Base-by-base conservation (phyloP, 345 rosid genomes). In the Firmiana major region DNA sequence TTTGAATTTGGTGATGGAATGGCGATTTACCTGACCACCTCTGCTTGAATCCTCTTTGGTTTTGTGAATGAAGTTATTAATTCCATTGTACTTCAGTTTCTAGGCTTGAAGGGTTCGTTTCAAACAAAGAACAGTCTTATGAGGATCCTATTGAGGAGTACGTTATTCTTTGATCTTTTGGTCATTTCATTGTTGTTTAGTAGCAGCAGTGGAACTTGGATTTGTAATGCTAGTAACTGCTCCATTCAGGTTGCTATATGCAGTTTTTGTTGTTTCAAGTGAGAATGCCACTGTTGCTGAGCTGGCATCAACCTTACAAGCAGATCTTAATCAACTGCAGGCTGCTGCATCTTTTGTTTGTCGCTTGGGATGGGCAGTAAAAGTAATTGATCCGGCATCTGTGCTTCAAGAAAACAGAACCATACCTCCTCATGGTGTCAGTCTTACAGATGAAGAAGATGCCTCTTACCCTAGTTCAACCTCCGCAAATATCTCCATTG, bases 141-240 rank as follows among this genome's bases (percentile, higher is more conserved):
- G 99, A 95, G 87, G 99, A 95, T 86, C 99, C 99, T 57, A 95
- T 91, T 72, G 99, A 95, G 84, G 99, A 93, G 99, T 95, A 89
- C 89, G 97, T 76, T 24, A 77, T 80, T 71, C 73, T 34, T 77
- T 71, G 21, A 76, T 64, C 26, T 16, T 13, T 49, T 17, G 68
- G 24, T 55, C 66, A 48, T 60, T 65, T 70, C 53, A 70, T 57
- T 68, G 26, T 62, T 71, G 45, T 42, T 71, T 77, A 58, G 22
- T 73, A 48, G 71, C 38, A 34, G 4, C 34, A 22, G n/a, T 31
- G 31, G n/a, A 75, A 67, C 64, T 74, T 71, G 76, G 74, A 59
- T 74, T 43, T 46, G 71, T 82, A 71, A 68, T 67, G 63, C 75
- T 53, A 21, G 42, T 65, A 74, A 71, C 8, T 78, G 76, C 75